phyloP scores from a whole-genome alignment of 768 basidiomycete species.

The Mycena sanguinolenta region DNA sequence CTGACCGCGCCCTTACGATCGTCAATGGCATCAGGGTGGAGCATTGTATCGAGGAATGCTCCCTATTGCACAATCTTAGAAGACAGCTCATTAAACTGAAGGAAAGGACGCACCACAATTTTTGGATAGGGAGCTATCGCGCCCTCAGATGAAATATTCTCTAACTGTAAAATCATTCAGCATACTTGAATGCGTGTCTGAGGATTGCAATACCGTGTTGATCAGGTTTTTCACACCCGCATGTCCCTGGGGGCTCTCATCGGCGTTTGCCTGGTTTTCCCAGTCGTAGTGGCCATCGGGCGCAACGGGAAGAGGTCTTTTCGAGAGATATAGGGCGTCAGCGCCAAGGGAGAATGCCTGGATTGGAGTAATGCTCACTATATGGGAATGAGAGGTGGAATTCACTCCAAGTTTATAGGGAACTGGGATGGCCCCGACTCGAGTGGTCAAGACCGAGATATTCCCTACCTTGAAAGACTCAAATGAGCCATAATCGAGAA shows the following conservation, averaged over 20 bases:
- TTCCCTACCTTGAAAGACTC: too few relatives aligned
- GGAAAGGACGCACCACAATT: slow-evolving; percentile 39
- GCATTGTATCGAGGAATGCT: slow-evolving; percentile 46
- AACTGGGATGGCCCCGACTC: too few relatives aligned
- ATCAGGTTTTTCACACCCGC: slow-evolving; percentile 51
- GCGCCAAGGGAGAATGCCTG: slow-evolving; percentile 45
- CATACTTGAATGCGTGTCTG: background rate
- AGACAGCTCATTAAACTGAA: background rate
- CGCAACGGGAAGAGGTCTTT: slow-evolving; percentile 53
- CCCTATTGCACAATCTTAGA: slow-evolving; percentile 33
- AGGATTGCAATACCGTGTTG: slow-evolving; percentile 33
- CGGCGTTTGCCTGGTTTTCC: slow-evolving; percentile 49
- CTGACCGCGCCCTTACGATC: slow-evolving; percentile 54
- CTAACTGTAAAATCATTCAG: slow-evolving; percentile 25
- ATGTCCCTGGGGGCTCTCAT: slow-evolving; percentile 46
- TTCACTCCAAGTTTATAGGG: slow-evolving; percentile 5
- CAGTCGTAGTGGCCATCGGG: slow-evolving; percentile 62
- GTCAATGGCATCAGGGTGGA: slow-evolving; percentile 54
- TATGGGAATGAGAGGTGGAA: slow-evolving; percentile 5
- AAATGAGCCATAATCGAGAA: too few relatives aligned
- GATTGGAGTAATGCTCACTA: slow-evolving; percentile 38
- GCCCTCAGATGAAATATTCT: slow-evolving; percentile 41
- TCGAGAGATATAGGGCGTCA: slow-evolving; percentile 52
- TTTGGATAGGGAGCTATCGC: slow-evolving; percentile 40
- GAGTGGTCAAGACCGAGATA: too few relatives aligned